Evolutionary conservation across 305 asterid genomes (phyloP).

Genomic region (Fraxinus angustifolia): DNA sequence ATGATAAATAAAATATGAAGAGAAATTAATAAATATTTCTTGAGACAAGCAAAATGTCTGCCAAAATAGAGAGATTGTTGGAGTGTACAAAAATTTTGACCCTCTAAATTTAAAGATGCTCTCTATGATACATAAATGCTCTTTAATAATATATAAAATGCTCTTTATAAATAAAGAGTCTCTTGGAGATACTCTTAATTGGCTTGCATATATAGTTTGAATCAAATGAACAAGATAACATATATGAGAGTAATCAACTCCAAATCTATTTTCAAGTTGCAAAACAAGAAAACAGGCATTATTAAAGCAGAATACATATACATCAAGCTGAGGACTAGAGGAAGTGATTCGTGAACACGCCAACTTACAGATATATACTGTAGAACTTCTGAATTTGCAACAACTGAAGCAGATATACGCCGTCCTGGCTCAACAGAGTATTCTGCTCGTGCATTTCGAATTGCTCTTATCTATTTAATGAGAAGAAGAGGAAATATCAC

Average conservation of each 20-base stretch:
- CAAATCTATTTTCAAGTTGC: background rate
- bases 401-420: slow-evolving; percentile 74
- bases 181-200: background rate
- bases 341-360: slow-evolving; percentile 9
- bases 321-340: background rate
- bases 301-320: background rate
- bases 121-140: no score
- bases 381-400: slow-evolving; percentile 81
- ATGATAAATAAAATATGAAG: no score
- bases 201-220: background rate
- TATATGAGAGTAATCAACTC: background rate
- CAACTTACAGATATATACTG: slow-evolving; percentile 77
- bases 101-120: no score
- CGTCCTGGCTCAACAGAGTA: slow-evolving; percentile 94
- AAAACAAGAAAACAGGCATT: background rate
- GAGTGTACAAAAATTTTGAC: no score
- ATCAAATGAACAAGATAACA: background rate
- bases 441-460: slow-evolving; percentile 94
- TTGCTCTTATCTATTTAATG: slow-evolving; percentile 66
- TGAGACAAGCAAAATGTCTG: no score
- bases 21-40: no score
- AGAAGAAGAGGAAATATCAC: background rate
- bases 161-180: no score
- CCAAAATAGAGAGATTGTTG: no score
- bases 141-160: no score